Evolutionary conservation across 2,329 filamentous ascomycete genomes (phyloP).

Genomic region (Pseudogymnoascus pannorum): DNA sequence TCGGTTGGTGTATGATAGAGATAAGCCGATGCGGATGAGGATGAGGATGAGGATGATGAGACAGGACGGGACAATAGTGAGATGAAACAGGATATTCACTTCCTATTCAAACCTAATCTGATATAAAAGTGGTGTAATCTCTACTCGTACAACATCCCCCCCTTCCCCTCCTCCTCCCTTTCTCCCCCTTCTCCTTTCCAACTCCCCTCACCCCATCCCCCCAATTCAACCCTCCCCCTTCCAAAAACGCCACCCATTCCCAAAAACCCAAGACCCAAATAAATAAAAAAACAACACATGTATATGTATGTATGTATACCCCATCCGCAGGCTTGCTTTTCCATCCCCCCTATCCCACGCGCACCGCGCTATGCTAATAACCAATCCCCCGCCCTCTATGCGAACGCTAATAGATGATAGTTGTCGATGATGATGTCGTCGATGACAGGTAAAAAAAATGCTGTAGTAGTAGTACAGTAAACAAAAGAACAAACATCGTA

Average conservation of each 20-base stretch:
- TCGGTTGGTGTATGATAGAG: no score
- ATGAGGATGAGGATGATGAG: no score
- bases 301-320: not conserved
- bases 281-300: not conserved
- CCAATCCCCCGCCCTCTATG: not conserved
- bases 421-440: not conserved
- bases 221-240: not conserved
- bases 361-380: not conserved
- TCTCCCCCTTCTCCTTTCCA: no score
- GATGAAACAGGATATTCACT: no score
- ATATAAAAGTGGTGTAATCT: no score
- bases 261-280: no score
- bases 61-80: no score
- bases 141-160: no score
- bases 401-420: not conserved
- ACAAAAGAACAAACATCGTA: not conserved
- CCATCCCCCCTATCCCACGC: not conserved
- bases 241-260: not conserved
- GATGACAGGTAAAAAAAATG: not conserved
- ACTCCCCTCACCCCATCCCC: no score
- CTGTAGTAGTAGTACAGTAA: not conserved
- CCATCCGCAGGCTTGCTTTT: not conserved
- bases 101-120: no score
- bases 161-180: no score
- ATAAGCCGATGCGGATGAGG: no score